These are phyloP conservation scores for Fabrea salina DNA, from an alignment of 169 alveolate species.

Conservation along the genomic window DNA sequence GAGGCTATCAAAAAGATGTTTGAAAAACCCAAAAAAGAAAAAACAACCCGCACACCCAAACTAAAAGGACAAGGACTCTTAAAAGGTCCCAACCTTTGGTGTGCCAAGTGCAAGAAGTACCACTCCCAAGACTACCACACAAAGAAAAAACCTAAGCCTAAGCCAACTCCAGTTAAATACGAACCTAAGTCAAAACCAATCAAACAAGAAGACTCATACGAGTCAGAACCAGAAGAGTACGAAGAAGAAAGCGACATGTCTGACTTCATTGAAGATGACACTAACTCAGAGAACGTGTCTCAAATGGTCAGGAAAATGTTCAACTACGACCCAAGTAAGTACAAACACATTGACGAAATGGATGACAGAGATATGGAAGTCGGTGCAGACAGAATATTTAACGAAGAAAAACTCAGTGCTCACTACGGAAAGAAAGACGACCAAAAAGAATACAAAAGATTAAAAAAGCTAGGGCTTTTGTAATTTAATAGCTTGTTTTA, in stretches of 20 bases:
- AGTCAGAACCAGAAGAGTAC: not conserved
- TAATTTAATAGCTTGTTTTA: too few relatives aligned
- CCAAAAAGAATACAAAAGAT: not conserved
- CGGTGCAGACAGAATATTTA: not conserved
- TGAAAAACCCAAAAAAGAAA: not conserved
- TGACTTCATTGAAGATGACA: constrained; percentile 26
- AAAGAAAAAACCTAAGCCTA: not conserved
- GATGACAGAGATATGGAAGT: constrained; percentile 16
- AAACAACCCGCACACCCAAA: not conserved
- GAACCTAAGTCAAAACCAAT: not conserved
- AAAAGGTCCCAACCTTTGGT: not conserved
- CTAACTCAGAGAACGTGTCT: not conserved
- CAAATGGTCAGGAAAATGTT: constrained; percentile 20
- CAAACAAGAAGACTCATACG: not conserved
- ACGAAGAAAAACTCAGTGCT: constrained; percentile 21
- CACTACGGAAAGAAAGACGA: constrained; percentile 21
- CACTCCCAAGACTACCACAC: constrained; percentile 20
- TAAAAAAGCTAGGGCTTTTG: not conserved
- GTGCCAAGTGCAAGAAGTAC: constrained; percentile 27
- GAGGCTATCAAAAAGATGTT: not conserved
- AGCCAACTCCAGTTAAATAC: not conserved
- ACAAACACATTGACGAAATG: constrained; percentile 19
- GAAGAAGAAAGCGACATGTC: not conserved
- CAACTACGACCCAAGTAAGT: constrained; percentile 16
- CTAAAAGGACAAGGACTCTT: constrained; percentile 9